Evolutionary conservation across 2,329 filamentous ascomycete genomes (phyloP), one percentile per base, ranked within the genome.

Genomic region (Trichoderma cornu-damae): DNA sequence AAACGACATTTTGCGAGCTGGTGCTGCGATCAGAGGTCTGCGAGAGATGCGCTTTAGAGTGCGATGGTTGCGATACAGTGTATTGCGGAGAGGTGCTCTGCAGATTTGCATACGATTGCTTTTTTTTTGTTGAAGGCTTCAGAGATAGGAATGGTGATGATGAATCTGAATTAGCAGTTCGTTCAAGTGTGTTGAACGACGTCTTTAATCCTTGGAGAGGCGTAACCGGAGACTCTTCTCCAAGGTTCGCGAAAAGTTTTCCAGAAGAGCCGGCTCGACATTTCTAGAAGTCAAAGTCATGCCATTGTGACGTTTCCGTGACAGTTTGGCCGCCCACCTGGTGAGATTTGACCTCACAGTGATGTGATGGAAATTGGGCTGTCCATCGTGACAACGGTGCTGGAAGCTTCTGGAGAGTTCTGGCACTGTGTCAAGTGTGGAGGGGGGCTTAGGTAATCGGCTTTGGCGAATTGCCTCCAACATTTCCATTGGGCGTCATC

Each of bases 1-100:
- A 71, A 81, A 69, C 63, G 79, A 75, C 79, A 82, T 82, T 64
- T 69, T 81, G 72, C 20, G 54, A 44, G 30, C 30, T 57, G 53
- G 44, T 24, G 30, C 58, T 28, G 51, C 44, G 28, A 44, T 12
- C 12, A 44, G 32, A 20, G 6, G 48, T 32, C 47, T 46, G 40
- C 26, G 26, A 46, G 42, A 46, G 3, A 44, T 16, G 12, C 12
- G 51, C 38, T 57, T 55, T 9, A 44, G 11, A 34, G 7, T 43
- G 26, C 26, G 50, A 6, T 22, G 30, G 28, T 22, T 32, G n/a
- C 28, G 50, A 44, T 8, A 12, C 12, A 34, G 38, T 44, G 30
- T 14, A 16, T 44, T 42, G 34, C 34, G 47, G 7, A 50, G 47
- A 50, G 47, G 34, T 37, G 20, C 22, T 50, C 34, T 50, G 47